These are phyloP conservation scores for Straminergon stramineum DNA, from an alignment of 225 moss, liverwort and hornwort genomes.

Conservation along the genomic window DNA sequence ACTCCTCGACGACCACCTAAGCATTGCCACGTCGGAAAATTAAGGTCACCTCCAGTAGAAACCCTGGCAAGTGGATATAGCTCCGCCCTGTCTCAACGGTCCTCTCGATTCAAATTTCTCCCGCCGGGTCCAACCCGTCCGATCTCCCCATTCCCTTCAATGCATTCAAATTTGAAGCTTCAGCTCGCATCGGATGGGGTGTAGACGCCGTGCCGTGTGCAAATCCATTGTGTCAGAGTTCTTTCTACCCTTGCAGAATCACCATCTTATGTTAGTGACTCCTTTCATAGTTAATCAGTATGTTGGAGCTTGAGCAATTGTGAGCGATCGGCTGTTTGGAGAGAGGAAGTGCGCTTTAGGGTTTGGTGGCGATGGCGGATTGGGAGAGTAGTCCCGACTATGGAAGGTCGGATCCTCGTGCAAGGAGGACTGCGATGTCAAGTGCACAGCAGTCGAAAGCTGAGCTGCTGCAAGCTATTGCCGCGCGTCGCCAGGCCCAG, in stretches of 20 bases:
- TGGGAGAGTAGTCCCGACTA: conserved; percentile 18
- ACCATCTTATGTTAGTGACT: too few species aligned
- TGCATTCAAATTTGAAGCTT: background rate
- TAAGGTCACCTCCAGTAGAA: background rate
- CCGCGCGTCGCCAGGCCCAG: conserved; percentile 45
- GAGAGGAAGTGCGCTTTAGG: background rate
- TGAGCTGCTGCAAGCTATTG: conserved; percentile 40
- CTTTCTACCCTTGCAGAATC: background rate
- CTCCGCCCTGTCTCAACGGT: background rate
- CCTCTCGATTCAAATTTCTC: background rate
- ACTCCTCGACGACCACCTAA: background rate
- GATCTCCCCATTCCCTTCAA: background rate
- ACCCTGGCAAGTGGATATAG: background rate
- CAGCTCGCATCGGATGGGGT: background rate
- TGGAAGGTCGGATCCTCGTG: conserved; percentile 12
- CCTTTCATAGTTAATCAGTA: background rate
- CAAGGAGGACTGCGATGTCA: conserved; percentile 3
- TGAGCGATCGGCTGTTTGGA: background rate
- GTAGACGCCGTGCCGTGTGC: background rate
- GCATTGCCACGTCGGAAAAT: background rate
- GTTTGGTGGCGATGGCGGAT: conserved; percentile 21
- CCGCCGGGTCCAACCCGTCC: background rate
- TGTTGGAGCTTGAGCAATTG: background rate
- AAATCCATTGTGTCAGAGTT: background rate
- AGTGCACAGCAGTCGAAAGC: conserved; percentile 28